Conservation (phyloP, 1,139 yeast genomes). For the Pichia sp. region DNA sequence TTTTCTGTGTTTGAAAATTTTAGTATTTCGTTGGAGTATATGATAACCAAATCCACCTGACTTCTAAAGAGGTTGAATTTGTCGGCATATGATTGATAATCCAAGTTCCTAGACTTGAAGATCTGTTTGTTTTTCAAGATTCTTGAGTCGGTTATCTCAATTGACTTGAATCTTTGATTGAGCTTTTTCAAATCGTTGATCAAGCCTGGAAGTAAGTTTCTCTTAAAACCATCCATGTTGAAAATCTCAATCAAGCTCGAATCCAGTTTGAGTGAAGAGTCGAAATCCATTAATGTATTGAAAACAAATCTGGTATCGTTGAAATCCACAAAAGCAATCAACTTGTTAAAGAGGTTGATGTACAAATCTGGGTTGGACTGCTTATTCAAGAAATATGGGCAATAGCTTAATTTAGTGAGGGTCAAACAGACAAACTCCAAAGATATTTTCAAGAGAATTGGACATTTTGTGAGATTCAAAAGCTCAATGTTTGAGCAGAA, state of each 20-base stretch:
- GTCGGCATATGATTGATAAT: constrained; percentile 6
- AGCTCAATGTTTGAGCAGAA: not conserved
- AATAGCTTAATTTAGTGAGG: constrained; percentile 20
- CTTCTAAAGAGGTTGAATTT: constrained; percentile 14
- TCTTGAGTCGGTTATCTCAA: not conserved
- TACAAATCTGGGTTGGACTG: constrained; percentile 2
- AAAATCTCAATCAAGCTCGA: constrained; percentile 10
- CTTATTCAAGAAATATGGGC: constrained; percentile 17
- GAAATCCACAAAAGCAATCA: constrained; percentile 11
- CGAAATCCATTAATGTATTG: constrained; percentile 18
- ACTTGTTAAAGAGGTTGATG: constrained; percentile 12
- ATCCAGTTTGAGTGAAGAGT: constrained; percentile 16
- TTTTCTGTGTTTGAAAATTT: constrained; percentile 5
- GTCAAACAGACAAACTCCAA: constrained; percentile 22
- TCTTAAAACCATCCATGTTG: constrained; percentile 10
- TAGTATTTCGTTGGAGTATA: constrained; percentile 20
- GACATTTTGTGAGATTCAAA: constrained; percentile 10
- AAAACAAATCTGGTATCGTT: constrained; percentile 19
- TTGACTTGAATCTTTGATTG: constrained; percentile 11
- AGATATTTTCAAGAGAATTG: constrained; percentile 20
- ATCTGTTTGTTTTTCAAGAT: not conserved
- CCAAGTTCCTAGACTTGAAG: constrained; percentile 1
- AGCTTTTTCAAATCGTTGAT: constrained; percentile 16
- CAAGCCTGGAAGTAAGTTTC: constrained; percentile 16
- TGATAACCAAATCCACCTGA: constrained; percentile 17